Evolutionary conservation across 2,329 filamentous ascomycete species (phyloP), one percentile per base, ranked within the genome.

Genomic region (Blastomyces gilchristii): DNA sequence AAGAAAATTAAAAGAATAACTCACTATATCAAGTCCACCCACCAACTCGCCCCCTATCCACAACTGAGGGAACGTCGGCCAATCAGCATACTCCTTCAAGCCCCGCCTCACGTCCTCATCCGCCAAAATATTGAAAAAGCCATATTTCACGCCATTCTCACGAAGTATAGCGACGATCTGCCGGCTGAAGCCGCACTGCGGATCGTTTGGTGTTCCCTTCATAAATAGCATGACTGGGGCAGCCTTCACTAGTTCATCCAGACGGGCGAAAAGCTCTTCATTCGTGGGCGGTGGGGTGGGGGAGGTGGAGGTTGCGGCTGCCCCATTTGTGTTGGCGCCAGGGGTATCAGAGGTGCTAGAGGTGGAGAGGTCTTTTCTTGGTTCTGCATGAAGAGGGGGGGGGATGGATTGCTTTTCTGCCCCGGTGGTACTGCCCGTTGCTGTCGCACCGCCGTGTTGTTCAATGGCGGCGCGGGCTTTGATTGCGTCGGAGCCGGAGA

Each of bases 181-280:
- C 68, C 93, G 82, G 68, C 90, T 96, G 78, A 99, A 99, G 2
- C 94, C 91, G 72, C 92, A 96, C 76, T 96, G 89, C 0, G 91
- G 91, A 41, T 85, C 83, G 67, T 87, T 90, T 0, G 91, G 91
- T 2, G 90, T 95, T n/a, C 91, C 92, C 80, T 96, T 96, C 91
- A 96, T 96, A 77, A 99, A 99, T 37, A 99, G 81, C 94, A 99
- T 99, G 41, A 99, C 92, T 0, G 92, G 91, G 41, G 94, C 93
- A 5, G 94, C 94, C 79, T 93, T 96, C 68, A 97, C 93, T 45
- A 99, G 82, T 69, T 95, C 89, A 25, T 78, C 83, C 47, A 99
- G 81, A 41, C 93, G 83, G 75, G 88, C 87, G 76, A 91, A 87
- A 62, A 99, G 79, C 68, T 95, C 91, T 74, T 97, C 90, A 78